These are phyloP conservation scores for Coemansia erecta DNA, from an alignment of 192 early-diverging fungal genomes.

Conservation along the genomic window DNA sequence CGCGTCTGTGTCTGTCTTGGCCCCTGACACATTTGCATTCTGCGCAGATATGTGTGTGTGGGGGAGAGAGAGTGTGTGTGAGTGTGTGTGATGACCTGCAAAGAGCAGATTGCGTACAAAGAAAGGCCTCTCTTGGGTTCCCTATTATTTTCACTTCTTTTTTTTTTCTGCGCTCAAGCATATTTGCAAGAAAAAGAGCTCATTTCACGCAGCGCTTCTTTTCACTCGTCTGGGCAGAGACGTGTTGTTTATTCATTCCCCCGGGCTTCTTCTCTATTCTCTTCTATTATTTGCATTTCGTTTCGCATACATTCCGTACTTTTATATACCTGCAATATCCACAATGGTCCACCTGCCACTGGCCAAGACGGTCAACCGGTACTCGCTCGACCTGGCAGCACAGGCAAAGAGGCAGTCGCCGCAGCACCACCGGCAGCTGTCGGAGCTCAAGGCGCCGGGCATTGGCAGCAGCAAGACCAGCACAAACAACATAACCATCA, in stretches of 20 bases:
- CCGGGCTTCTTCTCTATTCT: not conserved
- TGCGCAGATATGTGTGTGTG: no score
- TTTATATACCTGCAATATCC: not conserved
- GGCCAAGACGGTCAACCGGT: constrained; percentile 15
- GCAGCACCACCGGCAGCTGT: constrained; percentile 6
- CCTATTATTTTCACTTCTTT: not conserved
- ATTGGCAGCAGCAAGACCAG: not conserved
- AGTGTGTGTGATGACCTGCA: no score
- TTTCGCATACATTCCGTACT: not conserved
- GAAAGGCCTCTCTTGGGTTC: no score
- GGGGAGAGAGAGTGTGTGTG: no score
- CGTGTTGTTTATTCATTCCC: not conserved
- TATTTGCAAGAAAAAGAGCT: no score
- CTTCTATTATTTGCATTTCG: constrained; percentile 5
- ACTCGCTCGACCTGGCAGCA: constrained; percentile 22
- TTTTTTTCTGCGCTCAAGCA: no score
- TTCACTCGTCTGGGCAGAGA: no score
- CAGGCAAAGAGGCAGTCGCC: constrained; percentile 10
- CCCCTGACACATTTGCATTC: no score
- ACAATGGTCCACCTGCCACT: constrained; percentile 37
- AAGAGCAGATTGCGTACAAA: no score
- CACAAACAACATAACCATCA: constrained; percentile 1
- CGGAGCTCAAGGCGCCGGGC: not conserved
- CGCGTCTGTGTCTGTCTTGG: no score
- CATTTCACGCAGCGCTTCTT: no score